Base-by-base conservation (phyloP, 2,329 filamentous ascomycete genomes). In the Xylaria sp. region DNA sequence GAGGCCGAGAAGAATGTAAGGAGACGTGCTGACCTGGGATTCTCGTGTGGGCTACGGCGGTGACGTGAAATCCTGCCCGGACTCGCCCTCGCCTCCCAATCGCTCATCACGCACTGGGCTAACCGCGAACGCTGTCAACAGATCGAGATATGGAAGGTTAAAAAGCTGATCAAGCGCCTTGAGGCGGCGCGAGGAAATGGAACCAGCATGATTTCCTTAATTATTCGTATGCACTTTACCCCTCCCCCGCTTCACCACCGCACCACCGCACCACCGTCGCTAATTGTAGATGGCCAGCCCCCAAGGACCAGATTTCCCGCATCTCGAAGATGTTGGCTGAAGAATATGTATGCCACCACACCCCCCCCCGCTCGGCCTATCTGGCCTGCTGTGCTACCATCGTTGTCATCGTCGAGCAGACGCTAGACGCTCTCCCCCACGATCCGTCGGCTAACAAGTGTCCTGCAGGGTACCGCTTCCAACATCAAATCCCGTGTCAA, bases 401-500 rank as follows among this genome's bases (percentile, higher is more conserved):
- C 50, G 10, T 45, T 18, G 34, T 45, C 55, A 18, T 59, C 41
- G 20, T 28, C 34, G 41, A 39, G 32, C 12, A 52, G 61, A 12
- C 48, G 20, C 48, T 18, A 52, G 61, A 12, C 48, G 20, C 48
- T 45, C 65, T 18, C 69, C n/a, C 48, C 45, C 34, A 25, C 18
- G 9, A 36, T 23, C 45, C 56, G 23, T 59, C 32, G 36, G 58
- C 76, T 79, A 75, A 79, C 72, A 56, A 52, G 66, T 60, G 56
- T 58, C 41, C 68, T 48, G 43, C 74, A 96, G 93, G 96, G 96
- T 80, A 99, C 96, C 68, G 97, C 96, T 69, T 97, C 94, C 77
- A 99, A 99, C 85, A 99, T 99, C 86, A 99, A 99, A 84, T 99
- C 96, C 68, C 94, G 96, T 80, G 96, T 99, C 85, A 99, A 99